Base-by-base conservation (phyloP, 106 monocot species). In the Narthecium ossifragum region DNA sequence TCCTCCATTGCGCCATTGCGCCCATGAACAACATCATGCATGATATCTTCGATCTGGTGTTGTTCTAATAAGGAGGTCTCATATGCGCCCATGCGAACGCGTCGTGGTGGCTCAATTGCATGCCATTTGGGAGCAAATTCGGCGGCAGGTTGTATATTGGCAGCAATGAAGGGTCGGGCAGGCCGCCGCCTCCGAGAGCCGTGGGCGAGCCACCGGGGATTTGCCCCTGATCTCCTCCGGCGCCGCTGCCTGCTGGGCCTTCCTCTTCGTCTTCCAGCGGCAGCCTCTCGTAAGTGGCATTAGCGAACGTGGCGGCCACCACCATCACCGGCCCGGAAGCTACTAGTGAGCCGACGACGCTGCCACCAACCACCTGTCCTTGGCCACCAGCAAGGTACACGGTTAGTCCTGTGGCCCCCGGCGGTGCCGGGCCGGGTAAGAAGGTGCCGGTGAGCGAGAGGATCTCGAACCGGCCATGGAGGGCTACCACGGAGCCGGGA, bases 391-490 rank as follows among this genome's bases (percentile, higher is more conserved):
- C 62, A 2, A 76, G 63, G 63, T 76, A 76, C n/a, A 76, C 64
- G 2, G 75, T 76, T 17, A 76, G 41, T 13, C 75, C 75, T 0
- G 75, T 76, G 32, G 70, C 43, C 8, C 75, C 75, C 14, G 75
- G 75, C 20, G 75, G 75, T 25, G 75, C 56, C 1, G 75, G 75
- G 6, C 75, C 75, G 1, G 75, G 75, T 23, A 76, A 58, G 57
- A 76, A 76, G 23, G 75, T 62, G 2, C 75, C 75, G 13, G 69
- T 63, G 39, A 76, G 75, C 14, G 75, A 70, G 26, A 76, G 59
- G n/a, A 76, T 76, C 63, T 76, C 75, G 58, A 76, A 70, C 3
- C 70, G 69, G 29, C 75, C 75, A n/a, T 64, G 75, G n/a, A 76
- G 63, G 11, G 75, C 75, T 17, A 63, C 63, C 21, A 69, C 70